Percentiles rank a stretch among this genome's conserved stretches.
Conservation (phyloP, 1,139 yeast species). For the Candida sp. region DNA sequence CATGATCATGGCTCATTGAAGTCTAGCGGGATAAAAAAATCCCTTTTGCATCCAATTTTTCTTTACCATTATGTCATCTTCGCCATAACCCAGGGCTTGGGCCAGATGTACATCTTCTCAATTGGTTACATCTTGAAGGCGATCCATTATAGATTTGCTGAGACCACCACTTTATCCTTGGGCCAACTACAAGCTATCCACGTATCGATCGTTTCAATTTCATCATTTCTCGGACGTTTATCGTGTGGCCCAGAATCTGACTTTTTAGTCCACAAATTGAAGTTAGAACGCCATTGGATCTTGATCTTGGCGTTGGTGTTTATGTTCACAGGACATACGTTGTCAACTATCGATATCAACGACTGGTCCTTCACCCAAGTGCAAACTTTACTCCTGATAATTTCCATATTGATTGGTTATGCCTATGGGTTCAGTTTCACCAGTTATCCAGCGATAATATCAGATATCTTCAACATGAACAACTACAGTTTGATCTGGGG, state of each 20-base stretch:
- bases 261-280: constrained; percentile 44
- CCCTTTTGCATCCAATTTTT: constrained; percentile 30
- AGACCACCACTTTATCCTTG: constrained; percentile 11
- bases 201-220: constrained; percentile 66
- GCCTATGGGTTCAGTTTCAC: constrained; percentile 86
- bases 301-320: constrained; percentile 48
- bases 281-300: constrained; percentile 69
- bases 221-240: constrained; percentile 66
- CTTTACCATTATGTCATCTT: constrained; percentile 50
- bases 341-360: constrained; percentile 30
- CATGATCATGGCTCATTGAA: constrained; percentile 9
- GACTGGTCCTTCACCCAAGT: constrained; percentile 24
- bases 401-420: constrained; percentile 64
- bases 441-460: constrained; percentile 73
- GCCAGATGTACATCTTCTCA: constrained; percentile 75
- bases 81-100: constrained; percentile 67
- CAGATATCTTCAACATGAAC: constrained; percentile 72
- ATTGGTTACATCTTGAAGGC: constrained; percentile 73
- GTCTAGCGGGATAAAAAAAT: constrained; percentile 12
- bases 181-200: constrained; percentile 61
- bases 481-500: constrained; percentile 86
- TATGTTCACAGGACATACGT: constrained; percentile 36
- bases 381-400: constrained; percentile 34
- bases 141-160: constrained; percentile 21
- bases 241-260: constrained; percentile 71